Evolutionary conservation across 2,329 filamentous ascomycete species (phyloP), one percentile per base, ranked within the genome.

Genomic region (Monosporascus ibericus): DNA sequence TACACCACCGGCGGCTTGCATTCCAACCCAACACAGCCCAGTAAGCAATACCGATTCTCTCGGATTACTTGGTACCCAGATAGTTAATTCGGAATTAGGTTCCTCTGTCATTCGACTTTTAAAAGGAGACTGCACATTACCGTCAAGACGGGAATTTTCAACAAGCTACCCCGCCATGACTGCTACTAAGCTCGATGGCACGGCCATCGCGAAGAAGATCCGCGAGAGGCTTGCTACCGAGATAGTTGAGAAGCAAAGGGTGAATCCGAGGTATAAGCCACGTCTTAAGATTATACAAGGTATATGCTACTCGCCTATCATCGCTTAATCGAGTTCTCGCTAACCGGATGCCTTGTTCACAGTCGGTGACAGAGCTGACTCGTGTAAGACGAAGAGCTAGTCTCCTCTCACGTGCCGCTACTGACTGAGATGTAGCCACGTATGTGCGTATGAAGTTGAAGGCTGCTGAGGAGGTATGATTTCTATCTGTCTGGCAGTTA

Each of bases 371-470:
- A 86, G 94, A 64, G 90, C 89, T 60, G 94, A 99, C 75, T 96
- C 92, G 38, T 87, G 89, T 95, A 80, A 68, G 85, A 8, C 60
- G 38, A 40, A 57, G 54, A 56, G 55, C 47, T 22, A 48, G 55
- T 53, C 48, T 11, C 40, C 53, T 54, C 17, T 59, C 56, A 53
- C 49, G 52, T 57, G 48, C 55, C 58, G 50, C 60, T 55, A 53
- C 62, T 66, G 65, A 69, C 65, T 70, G 62, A 69, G 63, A 58
- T 54, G 52, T 65, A 92, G 88, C 86, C 66, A 97, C 92, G 49
- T 99, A 99, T 88, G 92, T 99, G 73, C 92, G 92, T 75, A 99
- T 99, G 94, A 99, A 99, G 78, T 77, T 96, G 67, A 99, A 96
- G 81, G 94, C 94, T 60, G 94, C 94, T 53, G 79, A 89, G 70